These are phyloP conservation scores for Yarrowia alimentaria DNA, from an alignment of 805 yeast species.

Conservation along the genomic window DNA sequence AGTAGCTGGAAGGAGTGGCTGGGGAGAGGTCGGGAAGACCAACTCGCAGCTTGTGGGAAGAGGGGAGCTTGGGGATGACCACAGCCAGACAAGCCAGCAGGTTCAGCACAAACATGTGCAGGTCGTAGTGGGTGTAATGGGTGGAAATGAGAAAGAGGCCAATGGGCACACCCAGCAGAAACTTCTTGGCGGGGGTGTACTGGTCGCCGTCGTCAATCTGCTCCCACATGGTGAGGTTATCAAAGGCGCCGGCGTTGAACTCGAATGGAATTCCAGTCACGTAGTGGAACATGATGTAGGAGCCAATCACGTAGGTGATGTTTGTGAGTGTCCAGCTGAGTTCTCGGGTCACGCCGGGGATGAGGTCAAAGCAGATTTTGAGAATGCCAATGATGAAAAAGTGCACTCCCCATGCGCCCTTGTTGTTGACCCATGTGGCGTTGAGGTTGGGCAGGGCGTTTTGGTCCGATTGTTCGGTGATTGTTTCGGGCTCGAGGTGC, in stretches of 20 bases:
- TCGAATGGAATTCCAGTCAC: conserved; percentile 98
- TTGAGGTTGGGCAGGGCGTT: conserved; percentile 83
- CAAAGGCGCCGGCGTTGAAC: conserved; percentile 94
- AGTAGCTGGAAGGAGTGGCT: conserved; percentile 23
- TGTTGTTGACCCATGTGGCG: conserved; percentile 93
- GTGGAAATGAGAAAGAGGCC: conserved; percentile 80
- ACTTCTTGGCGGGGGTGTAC: conserved; percentile 94
- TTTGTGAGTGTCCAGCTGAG: conserved; percentile 94
- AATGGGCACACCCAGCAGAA: conserved; percentile 89
- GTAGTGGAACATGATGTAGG: conserved; percentile 93
- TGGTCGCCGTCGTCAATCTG: conserved; percentile 95
- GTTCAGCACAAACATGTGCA: conserved; percentile 74
- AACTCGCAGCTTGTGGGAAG: conserved; percentile 41
- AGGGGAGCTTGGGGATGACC: conserved; percentile 86
- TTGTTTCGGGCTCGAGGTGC: conserved; percentile 88
- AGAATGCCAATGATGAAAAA: conserved; percentile 74
- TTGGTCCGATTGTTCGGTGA: conserved; percentile 91
- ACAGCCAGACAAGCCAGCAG: conserved; percentile 79
- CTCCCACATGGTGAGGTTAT: conserved; percentile 97
- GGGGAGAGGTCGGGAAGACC: conserved; percentile 34
- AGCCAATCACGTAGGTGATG: conserved; percentile 82
- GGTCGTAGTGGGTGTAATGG: conserved; percentile 83
- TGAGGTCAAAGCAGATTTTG: conserved; percentile 71
- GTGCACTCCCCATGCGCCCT: conserved; percentile 94
- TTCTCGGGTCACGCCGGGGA: conserved; percentile 78